Percentiles rank a stretch among this genome's conserved stretches.
Evolutionary conservation across 1,139 yeast genomes (phyloP).

Genomic region (Candida pseudoviswanathii): DNA sequence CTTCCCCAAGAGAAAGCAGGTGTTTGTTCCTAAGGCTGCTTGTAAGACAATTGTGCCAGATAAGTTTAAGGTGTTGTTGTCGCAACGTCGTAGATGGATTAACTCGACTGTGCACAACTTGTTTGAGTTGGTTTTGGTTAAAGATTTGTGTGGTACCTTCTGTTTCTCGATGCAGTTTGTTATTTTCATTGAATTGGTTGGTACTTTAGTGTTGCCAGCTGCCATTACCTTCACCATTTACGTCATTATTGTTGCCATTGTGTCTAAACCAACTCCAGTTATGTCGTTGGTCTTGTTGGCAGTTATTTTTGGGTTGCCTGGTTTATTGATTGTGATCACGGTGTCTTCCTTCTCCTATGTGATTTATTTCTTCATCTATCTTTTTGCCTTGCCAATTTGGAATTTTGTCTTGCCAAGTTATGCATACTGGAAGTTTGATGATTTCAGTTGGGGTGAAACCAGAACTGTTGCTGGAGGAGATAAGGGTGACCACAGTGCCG

Average conservation of each 20-base stretch:
- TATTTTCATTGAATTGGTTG: slow-evolving; percentile 81
- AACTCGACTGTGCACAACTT: slow-evolving; percentile 95
- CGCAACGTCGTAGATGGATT: slow-evolving; percentile 98
- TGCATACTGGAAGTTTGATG: slow-evolving; percentile 97
- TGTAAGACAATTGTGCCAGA: slow-evolving; percentile 95
- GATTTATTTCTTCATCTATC: slow-evolving; percentile 79
- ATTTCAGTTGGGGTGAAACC: slow-evolving; percentile 98
- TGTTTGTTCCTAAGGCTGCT: slow-evolving; percentile 94
- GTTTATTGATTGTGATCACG: slow-evolving; percentile 81
- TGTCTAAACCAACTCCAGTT: slow-evolving; percentile 80
- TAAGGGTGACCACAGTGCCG: slow-evolving; percentile 64
- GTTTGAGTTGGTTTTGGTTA: slow-evolving; percentile 85
- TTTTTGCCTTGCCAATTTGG: slow-evolving; percentile 90
- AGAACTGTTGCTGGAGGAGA: slow-evolving; percentile 79
- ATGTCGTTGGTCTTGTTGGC: slow-evolving; percentile 79
- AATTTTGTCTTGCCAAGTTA: slow-evolving; percentile 87
- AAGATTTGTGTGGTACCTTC: slow-evolving; percentile 94
- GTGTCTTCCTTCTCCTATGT: slow-evolving; percentile 78
- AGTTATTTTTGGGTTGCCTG: slow-evolving; percentile 88
- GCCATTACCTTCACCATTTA: slow-evolving; percentile 87
- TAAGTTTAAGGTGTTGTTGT: slow-evolving; percentile 73
- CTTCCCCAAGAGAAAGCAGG: slow-evolving; percentile 89
- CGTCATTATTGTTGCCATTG: slow-evolving; percentile 74
- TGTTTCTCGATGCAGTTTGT: slow-evolving; percentile 98
- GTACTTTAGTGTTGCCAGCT: slow-evolving; percentile 90